Conservation (phyloP, 495 filamentous ascomycete species). For the Penicillium cinerascens region DNA sequence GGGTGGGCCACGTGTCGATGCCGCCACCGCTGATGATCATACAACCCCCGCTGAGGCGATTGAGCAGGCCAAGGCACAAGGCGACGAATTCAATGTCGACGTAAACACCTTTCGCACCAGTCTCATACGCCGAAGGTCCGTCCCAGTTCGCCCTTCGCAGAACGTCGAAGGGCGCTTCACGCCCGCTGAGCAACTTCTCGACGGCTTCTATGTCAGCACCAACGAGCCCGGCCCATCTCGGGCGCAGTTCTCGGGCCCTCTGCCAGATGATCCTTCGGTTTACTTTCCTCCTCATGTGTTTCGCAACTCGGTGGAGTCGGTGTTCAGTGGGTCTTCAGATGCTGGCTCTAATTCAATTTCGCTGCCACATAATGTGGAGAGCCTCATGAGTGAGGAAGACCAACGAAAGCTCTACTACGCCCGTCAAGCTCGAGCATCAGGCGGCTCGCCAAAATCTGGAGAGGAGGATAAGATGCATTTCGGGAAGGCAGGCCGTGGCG, state of each 20-base stretch:
- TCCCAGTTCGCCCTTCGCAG: slow-evolving; percentile 68
- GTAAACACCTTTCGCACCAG: slow-evolving; percentile 84
- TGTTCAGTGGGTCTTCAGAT: slow-evolving; percentile 48
- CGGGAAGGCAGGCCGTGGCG: background rate
- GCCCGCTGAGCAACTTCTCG: slow-evolving; percentile 45
- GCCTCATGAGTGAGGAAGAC: slow-evolving; percentile 77
- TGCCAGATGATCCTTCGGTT: slow-evolving; percentile 46
- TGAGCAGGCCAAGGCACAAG: slow-evolving; percentile 70
- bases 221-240: slow-evolving; percentile 37
- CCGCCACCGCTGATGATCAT: slow-evolving; percentile 71
- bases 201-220: slow-evolving; percentile 45
- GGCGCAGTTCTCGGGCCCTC: slow-evolving; percentile 32
- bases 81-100: slow-evolving; percentile 89
- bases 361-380: slow-evolving; percentile 75
- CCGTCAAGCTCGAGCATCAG: slow-evolving; percentile 51
- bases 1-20: slow-evolving; percentile 93
- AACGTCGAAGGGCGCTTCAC: slow-evolving; percentile 62
- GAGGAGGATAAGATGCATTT: background rate
- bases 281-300: slow-evolving; percentile 52
- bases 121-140: slow-evolving; percentile 44
- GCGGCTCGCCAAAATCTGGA: slow-evolving; percentile 4
- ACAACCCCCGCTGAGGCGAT: slow-evolving; percentile 83
- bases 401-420: slow-evolving; percentile 65
- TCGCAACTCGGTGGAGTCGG: slow-evolving; percentile 65
- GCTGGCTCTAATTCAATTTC: slow-evolving; percentile 64